phyloP scores from a whole-genome alignment of 352 stramenopile genomes.

The Globisporangium spinosum region DNA sequence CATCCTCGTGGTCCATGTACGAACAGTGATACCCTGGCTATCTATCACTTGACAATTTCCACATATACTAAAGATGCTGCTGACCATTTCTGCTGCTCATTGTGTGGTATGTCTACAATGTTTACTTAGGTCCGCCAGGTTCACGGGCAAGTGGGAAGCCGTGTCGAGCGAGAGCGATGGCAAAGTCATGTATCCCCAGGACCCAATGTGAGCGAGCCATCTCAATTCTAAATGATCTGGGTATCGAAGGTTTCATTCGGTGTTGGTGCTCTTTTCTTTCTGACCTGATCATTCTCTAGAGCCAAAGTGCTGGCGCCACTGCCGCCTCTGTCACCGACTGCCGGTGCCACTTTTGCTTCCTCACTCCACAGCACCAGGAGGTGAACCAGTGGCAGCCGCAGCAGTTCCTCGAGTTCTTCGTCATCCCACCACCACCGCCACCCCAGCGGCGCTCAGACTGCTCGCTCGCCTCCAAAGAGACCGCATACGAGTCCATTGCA shows the following conservation, averaged over 20 bases:
- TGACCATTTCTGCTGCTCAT: background rate
- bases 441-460: conserved; percentile 5
- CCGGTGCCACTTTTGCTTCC: background rate
- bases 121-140: conserved; percentile 22
- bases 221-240: background rate
- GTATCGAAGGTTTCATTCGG: too few relatives aligned
- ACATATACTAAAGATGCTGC: background rate
- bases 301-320: conserved; percentile 16
- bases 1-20: conserved; percentile 57
- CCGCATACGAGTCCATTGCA: conserved; percentile 23
- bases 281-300: background rate
- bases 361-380: background rate
- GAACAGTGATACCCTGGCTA: background rate
- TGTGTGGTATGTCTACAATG: conserved; percentile 7
- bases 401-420: too few relatives aligned
- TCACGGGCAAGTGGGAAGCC: conserved; percentile 44
- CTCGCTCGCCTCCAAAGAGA: conserved; percentile 3
- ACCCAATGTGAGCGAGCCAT: conserved; percentile 10
- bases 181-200: background rate
- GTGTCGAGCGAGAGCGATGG: conserved; percentile 24
- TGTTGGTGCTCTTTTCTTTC: background rate
- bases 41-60: background rate
- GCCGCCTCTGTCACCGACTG: conserved; percentile 2
- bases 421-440: background rate
- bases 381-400: background rate